A percentile compares a stretch with the other conserved stretches of the same genome.
Evolutionary conservation across 176 grass and related monocot genomes (phyloP).

Genomic region (Eremochloa ophiuroides): DNA sequence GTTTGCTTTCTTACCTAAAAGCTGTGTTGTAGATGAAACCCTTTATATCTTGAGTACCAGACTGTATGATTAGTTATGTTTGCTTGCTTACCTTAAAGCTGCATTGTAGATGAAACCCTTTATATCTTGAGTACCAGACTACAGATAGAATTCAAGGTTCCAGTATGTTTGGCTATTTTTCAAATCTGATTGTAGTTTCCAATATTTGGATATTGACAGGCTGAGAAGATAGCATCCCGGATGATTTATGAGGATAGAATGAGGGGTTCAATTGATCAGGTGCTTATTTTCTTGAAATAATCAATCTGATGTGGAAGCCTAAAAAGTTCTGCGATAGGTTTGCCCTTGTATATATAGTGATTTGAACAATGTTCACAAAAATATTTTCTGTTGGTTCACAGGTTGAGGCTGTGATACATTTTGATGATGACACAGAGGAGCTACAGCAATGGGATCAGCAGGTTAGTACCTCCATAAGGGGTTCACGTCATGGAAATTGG

Average conservation of each 20-base stretch:
- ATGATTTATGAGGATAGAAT: conserved; percentile 99
- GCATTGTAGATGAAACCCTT: background rate
- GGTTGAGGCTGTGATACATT: conserved; percentile 98
- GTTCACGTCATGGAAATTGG: background rate
- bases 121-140: background rate
- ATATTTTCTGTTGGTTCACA: conserved; percentile 12
- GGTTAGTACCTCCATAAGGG: conserved; percentile 26
- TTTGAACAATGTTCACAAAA: background rate
- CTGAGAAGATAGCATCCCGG: conserved; percentile 94
- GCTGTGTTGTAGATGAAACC: background rate
- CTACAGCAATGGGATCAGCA: conserved; percentile 96
- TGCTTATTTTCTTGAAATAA: conserved; percentile 1
- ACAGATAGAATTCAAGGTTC: background rate
- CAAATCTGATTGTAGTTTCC: background rate
- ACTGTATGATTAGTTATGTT: background rate
- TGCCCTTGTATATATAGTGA: background rate
- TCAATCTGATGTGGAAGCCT: background rate
- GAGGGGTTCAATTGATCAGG: conserved; percentile 96
- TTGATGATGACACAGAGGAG: conserved; percentile 94
- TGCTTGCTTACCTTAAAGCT: background rate
- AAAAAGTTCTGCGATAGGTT: background rate
- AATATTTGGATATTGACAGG: conserved; percentile 40
- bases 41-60: background rate
- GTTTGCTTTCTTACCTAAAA: background rate
- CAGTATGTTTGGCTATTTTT: background rate